Conservation (phyloP, 306 rosid species). For the Luffa acutangula region DNA sequence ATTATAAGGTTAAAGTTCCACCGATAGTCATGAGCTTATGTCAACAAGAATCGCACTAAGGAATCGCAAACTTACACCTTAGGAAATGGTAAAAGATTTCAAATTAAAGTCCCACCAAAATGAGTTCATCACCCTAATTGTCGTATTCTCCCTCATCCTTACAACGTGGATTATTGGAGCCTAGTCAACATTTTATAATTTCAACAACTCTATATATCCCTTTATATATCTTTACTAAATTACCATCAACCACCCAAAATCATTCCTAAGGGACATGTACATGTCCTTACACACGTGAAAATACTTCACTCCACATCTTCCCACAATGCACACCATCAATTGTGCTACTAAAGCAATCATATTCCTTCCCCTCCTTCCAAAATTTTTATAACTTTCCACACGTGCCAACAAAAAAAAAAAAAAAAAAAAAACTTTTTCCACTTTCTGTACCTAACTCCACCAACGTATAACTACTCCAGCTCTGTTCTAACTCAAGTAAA, state of each 20-base stretch:
- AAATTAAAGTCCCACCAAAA: not conserved
- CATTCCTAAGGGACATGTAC: not conserved
- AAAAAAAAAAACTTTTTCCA: not conserved
- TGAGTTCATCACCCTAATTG: not conserved
- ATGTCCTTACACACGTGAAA: not conserved
- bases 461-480: not conserved
- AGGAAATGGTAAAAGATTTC: not conserved
- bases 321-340: not conserved
- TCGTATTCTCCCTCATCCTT: not conserved
- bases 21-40: not conserved
- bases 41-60: not conserved
- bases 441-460: not conserved
- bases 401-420: not conserved
- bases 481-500: not conserved
- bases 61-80: not conserved
- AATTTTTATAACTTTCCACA: not conserved
- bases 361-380: not conserved
- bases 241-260: not conserved
- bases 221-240: not conserved
- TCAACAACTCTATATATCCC: not conserved
- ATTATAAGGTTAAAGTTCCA: not conserved
- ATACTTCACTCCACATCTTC: not conserved
- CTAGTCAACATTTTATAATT: not conserved
- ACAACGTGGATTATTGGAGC: not conserved
- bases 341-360: not conserved